Evolutionary conservation across 176 grass and related monocot genomes (phyloP).

Genomic region (Cenchrus purpureus): DNA sequence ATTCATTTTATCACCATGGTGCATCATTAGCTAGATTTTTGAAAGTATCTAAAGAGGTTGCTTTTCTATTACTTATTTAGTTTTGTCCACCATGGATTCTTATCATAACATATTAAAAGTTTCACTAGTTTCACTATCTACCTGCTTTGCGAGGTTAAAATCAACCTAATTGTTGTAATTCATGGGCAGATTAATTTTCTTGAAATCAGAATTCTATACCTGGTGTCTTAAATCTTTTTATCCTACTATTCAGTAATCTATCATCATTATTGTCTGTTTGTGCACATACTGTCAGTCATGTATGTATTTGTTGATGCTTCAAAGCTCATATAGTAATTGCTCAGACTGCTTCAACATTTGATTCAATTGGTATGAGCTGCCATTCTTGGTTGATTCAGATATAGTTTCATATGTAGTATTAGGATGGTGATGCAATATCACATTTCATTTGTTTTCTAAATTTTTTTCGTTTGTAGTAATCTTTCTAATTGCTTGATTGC

Average conservation of each 20-base stretch:
- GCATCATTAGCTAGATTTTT: conserved; percentile 3
- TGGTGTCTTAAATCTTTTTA: neutral
- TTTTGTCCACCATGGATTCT: neutral
- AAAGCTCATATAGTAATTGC: neutral
- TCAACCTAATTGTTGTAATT: neutral
- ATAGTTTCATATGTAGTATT: neutral
- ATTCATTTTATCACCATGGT: conserved; percentile 9
- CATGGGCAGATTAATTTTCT: neutral
- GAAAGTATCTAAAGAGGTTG: neutral
- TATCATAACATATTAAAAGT: neutral
- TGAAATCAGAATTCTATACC: neutral
- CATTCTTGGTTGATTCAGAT: conserved; percentile 4
- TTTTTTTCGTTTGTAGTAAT: neutral
- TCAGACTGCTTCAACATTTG: neutral
- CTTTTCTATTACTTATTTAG: neutral
- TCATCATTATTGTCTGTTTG: neutral
- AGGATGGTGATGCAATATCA: neutral
- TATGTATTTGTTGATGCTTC: neutral
- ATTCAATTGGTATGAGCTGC: neutral
- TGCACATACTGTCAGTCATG: neutral
- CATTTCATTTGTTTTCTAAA: neutral
- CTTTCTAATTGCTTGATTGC: conserved; percentile 3
- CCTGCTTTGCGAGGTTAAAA: conserved; percentile 8
- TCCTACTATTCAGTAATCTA: neutral
- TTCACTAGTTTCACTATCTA: neutral